Evolutionary conservation across 2,329 filamentous ascomycete genomes (phyloP), one percentile per base, ranked within the genome.

Genomic region (Penicillium sp.): DNA sequence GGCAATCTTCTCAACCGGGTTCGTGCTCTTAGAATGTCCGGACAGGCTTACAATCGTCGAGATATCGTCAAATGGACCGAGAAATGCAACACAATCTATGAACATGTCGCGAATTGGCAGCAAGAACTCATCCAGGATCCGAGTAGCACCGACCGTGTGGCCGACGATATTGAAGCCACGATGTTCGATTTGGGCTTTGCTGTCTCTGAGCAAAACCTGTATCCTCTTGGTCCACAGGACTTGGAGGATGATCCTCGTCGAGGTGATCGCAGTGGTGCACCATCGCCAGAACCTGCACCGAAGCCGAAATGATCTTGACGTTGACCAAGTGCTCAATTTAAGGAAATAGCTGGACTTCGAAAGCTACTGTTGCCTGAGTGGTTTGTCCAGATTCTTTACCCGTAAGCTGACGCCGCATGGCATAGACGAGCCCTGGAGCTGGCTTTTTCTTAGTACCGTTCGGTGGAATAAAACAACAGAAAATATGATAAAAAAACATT

Each of bases 231-330:
- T 27, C 24, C 24, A 5, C 24, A 27, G 24, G 24, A 27, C 24
- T 27, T 27, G 24, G 24, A 27, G 5, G 38, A 40, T 18, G 16
- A 11, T 16, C 42, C 24, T 3, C 46, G 38, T 9, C 40, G 51
- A 21, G 32, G 45, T 4, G 40, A 53, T 9, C 50, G 50, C 5
- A 53, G 50, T 50, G 50, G 40, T 45, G 50, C 50, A 14, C 50
- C 46, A 6, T 53, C 50, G 2, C 51, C 51, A n/a, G 51, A 53
- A 9, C 44, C 50, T 34, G 29, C 24, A n/a, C 18, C 18, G 18
- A 18, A 18, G 24, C 24, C 24, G 24, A 27, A 27, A 27, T 27
- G 24, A 27, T 27, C 24, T 6, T 6, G 24, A 27, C 24, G 8
- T 27, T 27, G 5, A 27, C 24, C 24, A 27, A 4, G 24, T 4